Conservation (phyloP, 2,329 filamentous ascomycete species). For the Xylaria polymorpha region DNA sequence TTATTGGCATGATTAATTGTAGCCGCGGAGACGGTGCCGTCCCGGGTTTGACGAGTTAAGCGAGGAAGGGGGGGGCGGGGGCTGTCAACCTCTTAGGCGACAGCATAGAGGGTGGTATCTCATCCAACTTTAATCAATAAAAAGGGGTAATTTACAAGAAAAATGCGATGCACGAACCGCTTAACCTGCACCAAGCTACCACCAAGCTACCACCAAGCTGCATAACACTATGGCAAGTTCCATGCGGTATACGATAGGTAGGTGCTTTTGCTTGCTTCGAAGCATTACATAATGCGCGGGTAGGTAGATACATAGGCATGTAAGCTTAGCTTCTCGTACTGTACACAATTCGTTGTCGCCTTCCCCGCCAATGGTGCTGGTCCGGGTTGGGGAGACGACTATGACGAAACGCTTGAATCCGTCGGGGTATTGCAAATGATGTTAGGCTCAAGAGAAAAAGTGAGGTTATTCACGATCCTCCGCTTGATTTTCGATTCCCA, state of each 20-base stretch:
- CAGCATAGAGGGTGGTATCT: neutral
- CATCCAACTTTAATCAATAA: neutral
- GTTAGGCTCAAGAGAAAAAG: neutral
- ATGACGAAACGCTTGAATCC: neutral
- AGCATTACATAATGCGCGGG: neutral
- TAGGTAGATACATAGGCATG: too few species aligned
- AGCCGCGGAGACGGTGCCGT: neutral
- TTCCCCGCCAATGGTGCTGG: conserved; percentile 9
- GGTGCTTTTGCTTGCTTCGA: neutral
- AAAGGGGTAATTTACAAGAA: neutral
- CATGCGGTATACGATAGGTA: conserved; percentile 7
- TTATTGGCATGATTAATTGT: neutral
- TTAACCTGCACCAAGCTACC: neutral
- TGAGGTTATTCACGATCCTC: conserved; percentile 30
- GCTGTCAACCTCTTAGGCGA: neutral
- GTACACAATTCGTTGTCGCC: neutral
- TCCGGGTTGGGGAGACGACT: neutral
- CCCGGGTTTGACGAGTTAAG: neutral
- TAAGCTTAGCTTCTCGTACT: neutral
- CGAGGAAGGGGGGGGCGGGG: neutral
- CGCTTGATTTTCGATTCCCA: conserved; percentile 25
- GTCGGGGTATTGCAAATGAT: neutral
- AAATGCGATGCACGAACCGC: neutral
- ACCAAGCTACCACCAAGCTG: neutral
- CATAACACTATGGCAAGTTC: neutral